These are phyloP conservation scores for Sporothrix inflata DNA, from an alignment of 2,329 filamentous ascomycete genomes.

Conservation along the genomic window DNA sequence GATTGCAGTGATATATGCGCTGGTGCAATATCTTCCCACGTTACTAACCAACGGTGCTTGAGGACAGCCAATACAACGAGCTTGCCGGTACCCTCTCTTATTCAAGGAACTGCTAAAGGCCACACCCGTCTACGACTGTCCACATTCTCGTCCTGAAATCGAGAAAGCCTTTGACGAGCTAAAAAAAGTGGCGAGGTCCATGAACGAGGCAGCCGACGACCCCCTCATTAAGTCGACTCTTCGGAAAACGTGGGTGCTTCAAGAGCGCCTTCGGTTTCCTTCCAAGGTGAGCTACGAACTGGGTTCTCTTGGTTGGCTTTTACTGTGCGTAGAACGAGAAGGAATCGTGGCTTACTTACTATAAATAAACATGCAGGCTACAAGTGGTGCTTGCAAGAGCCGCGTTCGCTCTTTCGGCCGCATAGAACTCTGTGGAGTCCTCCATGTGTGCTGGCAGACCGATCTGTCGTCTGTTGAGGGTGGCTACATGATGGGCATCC, in stretches of 20 bases:
- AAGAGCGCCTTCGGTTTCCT: slow-evolving; percentile 77
- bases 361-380: slow-evolving; percentile 43
- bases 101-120: slow-evolving; percentile 81
- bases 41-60: not conserved
- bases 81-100: slow-evolving; percentile 88
- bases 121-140: slow-evolving; percentile 84
- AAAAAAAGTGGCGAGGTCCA: slow-evolving; percentile 73
- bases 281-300: slow-evolving; percentile 58
- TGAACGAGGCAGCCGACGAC: slow-evolving; percentile 84
- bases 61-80: slow-evolving; percentile 81
- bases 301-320: too few relatives aligned
- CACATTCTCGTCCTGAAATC: slow-evolving; percentile 78
- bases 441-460: slow-evolving; percentile 82
- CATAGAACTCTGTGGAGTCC: slow-evolving; percentile 76
- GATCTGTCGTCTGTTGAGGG: slow-evolving; percentile 69
- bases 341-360: not conserved
- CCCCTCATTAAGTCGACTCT: slow-evolving; percentile 69
- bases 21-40: not conserved
- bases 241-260: slow-evolving; percentile 81
- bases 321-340: too few relatives aligned
- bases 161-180: slow-evolving; percentile 72
- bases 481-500: slow-evolving; percentile 79
- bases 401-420: slow-evolving; percentile 81
- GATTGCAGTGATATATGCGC: not conserved
- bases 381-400: slow-evolving; percentile 59